phyloP scores from a whole-genome alignment of 306 rosid species.

The Gastrolobium bilobum region DNA sequence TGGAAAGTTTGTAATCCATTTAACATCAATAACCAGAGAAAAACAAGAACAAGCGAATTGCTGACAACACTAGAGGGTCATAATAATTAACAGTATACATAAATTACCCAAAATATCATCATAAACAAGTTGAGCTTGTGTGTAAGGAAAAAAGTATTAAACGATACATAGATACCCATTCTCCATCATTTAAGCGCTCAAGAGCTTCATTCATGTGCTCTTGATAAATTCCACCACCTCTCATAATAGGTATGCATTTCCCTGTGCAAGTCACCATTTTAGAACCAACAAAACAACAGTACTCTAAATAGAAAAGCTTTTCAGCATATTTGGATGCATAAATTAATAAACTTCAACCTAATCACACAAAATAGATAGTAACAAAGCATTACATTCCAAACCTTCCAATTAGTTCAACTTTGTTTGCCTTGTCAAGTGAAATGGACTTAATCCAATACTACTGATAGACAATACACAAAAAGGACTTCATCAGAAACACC shows the following conservation, averaged over 20 bases:
- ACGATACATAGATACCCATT: conserved; percentile 73
- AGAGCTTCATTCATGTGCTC: conserved; percentile 91
- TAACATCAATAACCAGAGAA: conserved; percentile 7
- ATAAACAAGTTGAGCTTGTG: conserved; percentile 35
- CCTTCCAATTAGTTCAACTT: conserved; percentile 36
- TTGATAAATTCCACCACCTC: conserved; percentile 96
- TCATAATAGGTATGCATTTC: conserved; percentile 91
- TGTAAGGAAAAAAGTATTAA: conserved; percentile 19
- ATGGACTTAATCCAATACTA: neutral
- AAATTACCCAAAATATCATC: conserved; percentile 37
- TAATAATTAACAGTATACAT: conserved; percentile 21
- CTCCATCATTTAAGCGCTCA: conserved; percentile 76
- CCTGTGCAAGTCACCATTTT: conserved; percentile 58
- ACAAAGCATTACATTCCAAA: conserved; percentile 14
- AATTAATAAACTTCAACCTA: conserved; percentile 12
- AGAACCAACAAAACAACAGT: conserved; percentile 37
- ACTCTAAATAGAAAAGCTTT: conserved; percentile 23
- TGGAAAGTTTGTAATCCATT: conserved; percentile 19
- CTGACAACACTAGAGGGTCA: conserved; percentile 26
- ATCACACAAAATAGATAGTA: conserved; percentile 16
- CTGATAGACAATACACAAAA: conserved; percentile 22
- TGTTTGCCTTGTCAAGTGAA: conserved; percentile 12
- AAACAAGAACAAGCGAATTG: conserved; percentile 15
- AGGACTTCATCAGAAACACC: conserved; percentile 30
- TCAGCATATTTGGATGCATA: conserved; percentile 16